Evolutionary conservation across 495 filamentous ascomycete genomes (phyloP).

Genomic region (Podospora didyma): DNA sequence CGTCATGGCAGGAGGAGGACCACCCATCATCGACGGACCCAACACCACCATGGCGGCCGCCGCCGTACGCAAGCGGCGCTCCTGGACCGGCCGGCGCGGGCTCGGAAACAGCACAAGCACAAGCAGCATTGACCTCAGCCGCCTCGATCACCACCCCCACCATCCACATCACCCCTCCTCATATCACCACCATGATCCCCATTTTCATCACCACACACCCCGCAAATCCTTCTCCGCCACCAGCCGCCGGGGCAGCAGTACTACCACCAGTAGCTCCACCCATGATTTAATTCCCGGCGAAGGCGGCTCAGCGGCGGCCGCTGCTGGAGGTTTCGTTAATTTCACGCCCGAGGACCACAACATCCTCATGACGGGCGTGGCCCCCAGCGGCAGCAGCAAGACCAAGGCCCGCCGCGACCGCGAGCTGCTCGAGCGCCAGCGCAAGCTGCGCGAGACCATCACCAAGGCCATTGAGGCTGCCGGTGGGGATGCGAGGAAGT

Average conservation of each 20-base stretch:
- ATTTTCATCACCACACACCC: background rate
- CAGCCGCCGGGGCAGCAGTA: background rate
- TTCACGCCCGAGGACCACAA: constrained; percentile 79
- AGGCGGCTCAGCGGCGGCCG: constrained; percentile 20
- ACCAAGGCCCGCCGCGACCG: constrained; percentile 88
- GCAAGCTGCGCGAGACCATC: constrained; percentile 71
- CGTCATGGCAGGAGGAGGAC: too few relatives aligned
- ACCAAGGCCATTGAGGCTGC: constrained; percentile 68
- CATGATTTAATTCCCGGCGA: background rate
- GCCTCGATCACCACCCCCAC: background rate
- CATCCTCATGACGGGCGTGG: constrained; percentile 84
- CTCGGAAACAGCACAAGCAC: background rate
- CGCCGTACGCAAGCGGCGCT: constrained; percentile 23
- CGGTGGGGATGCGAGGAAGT: constrained; percentile 65
- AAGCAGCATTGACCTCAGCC: background rate
- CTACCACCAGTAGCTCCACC: background rate
- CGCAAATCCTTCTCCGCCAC: background rate
- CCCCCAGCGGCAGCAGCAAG: constrained; percentile 85
- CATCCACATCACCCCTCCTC: constrained; percentile 1
- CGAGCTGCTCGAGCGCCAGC: constrained; percentile 74
- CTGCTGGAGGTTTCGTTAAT: constrained; percentile 76
- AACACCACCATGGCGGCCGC: background rate
- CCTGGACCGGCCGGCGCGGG: constrained; percentile 18
- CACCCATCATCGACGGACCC: background rate
- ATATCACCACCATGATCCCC: background rate